Base-by-base conservation (phyloP, 345 rosid species). In the Ceriops tagal region DNA sequence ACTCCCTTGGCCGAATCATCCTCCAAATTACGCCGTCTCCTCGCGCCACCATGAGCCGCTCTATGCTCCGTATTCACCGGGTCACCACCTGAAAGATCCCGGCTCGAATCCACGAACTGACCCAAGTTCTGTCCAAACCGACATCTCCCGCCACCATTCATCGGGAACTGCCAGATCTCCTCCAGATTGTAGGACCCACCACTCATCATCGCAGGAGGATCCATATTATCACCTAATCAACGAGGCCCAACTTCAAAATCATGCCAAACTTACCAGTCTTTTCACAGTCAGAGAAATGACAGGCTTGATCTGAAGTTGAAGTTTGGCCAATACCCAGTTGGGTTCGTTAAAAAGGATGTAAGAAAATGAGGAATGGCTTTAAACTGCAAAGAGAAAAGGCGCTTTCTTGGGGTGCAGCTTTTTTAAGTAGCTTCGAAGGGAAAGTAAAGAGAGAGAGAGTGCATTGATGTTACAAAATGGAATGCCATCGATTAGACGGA, bases 121-220 rank as follows among this genome's bases (percentile, higher is more conserved):
- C 70, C 82, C 67, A 85, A 77, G 64, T 76, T 70, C 34, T 72
- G 77, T 56, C 78, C 86, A 53, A 81, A 67, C 67, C 70, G 84
- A 5, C 83, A 87, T 64, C 76, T 69, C 59, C 66, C 58, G 34
- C 78, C 80, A 52, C 73, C 73, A 72, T 75, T 84, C 35, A 86
- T 53, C 71, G 89, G 86, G 69, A 83, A 84, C 78, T 75, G 92
- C 98, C 92, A 92, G 91, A 90, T 85, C 95, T 90, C 98, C 43
- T 88, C 66, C 61, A 87, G 70, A 71, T 76, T 82, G 72, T 73
- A 87, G 31, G 84, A 70, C 58, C 81, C 86, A 69, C 79, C 88
- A 66, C 79, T 84, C 77, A 86, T 83, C 86, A 86, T 79, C 63
- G 80, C 85, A 1, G 87, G 85, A 51, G 93, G 89, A 89, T 89